Evolutionary conservation across 2,329 filamentous ascomycete genomes (phyloP).

Genomic region (Trichoderma asperellum): DNA sequence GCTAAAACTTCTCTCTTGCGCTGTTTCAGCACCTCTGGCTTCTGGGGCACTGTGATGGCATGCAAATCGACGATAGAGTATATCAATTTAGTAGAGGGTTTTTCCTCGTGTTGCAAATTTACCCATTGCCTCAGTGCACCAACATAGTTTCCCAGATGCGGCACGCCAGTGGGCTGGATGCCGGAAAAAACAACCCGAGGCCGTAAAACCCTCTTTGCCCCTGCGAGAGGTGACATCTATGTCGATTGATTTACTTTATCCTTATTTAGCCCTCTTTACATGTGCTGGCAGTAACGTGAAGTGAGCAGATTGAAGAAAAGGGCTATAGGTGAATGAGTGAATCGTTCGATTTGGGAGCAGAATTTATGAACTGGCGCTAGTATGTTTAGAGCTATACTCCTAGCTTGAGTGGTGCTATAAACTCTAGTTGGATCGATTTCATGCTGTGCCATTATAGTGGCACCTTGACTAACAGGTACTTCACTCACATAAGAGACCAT

Average conservation of each 20-base stretch:
- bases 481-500: not conserved
- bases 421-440: not conserved
- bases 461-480: not conserved
- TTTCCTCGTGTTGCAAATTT: slow-evolving; percentile 67
- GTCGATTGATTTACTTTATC: no score
- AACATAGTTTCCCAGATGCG: slow-evolving; percentile 93
- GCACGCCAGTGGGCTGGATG: slow-evolving; percentile 93
- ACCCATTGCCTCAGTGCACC: slow-evolving; percentile 90
- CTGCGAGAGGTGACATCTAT: slow-evolving; percentile 16
- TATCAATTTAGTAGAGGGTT: slow-evolving; percentile 63
- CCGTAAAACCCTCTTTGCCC: slow-evolving; percentile 15
- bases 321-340: not conserved
- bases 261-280: not conserved
- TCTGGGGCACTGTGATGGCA: slow-evolving; percentile 80
- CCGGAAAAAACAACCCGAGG: slow-evolving; percentile 79
- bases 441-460: not conserved
- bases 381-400: slow-evolving; percentile 8
- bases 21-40: slow-evolving; percentile 61
- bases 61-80: slow-evolving; percentile 94
- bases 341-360: not conserved
- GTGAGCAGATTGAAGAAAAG: not conserved
- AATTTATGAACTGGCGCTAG: slow-evolving; percentile 7
- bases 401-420: not conserved
- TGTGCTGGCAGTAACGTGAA: not conserved
- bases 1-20: slow-evolving; percentile 77